Evolutionary conservation across 371 early-diverging fungal species (phyloP).

Genomic region (Ecytonucleospora hepatopenaei): DNA sequence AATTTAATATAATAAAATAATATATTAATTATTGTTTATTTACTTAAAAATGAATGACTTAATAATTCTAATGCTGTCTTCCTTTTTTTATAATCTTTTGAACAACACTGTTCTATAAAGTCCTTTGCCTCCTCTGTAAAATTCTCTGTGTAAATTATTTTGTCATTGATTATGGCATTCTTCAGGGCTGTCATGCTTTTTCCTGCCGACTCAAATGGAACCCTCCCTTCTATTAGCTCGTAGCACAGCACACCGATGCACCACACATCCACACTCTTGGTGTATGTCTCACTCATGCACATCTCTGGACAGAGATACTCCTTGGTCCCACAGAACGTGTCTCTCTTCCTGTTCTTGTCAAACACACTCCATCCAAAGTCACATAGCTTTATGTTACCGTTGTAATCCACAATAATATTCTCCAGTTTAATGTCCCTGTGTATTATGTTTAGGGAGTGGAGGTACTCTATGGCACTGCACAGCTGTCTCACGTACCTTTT

Average conservation of each 20-base stretch:
- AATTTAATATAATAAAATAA: background rate
- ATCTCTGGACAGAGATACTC: slow-evolving; percentile 80
- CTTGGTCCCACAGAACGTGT: slow-evolving; percentile 76
- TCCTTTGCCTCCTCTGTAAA: slow-evolving; percentile 72
- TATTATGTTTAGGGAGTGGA: slow-evolving; percentile 81
- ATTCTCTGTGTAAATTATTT: slow-evolving; percentile 67
- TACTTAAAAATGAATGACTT: slow-evolving; percentile 66
- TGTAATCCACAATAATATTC: slow-evolving; percentile 72
- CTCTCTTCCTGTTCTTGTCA: slow-evolving; percentile 64
- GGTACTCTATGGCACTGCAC: slow-evolving; percentile 68
- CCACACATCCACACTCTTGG: slow-evolving; percentile 83
- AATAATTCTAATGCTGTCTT: slow-evolving; percentile 64
- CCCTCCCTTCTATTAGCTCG: slow-evolving; percentile 80
- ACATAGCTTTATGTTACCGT: slow-evolving; percentile 76
- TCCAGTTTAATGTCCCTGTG: slow-evolving; percentile 89
- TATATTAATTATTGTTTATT: slow-evolving; percentile 30
- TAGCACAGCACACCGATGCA: slow-evolving; percentile 85
- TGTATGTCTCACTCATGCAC: slow-evolving; percentile 72
- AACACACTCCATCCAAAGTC: slow-evolving; percentile 98
- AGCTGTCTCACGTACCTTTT: slow-evolving; percentile 76
- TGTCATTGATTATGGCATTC: slow-evolving; percentile 67
- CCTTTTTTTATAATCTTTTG: slow-evolving; percentile 64
- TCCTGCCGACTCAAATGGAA: slow-evolving; percentile 77
- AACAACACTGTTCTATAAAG: slow-evolving; percentile 69
- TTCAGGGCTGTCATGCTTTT: slow-evolving; percentile 63